These are phyloP conservation scores for Eucalyptus camaldulensis DNA, from an alignment of 345 rosid species.

Conservation along the genomic window DNA sequence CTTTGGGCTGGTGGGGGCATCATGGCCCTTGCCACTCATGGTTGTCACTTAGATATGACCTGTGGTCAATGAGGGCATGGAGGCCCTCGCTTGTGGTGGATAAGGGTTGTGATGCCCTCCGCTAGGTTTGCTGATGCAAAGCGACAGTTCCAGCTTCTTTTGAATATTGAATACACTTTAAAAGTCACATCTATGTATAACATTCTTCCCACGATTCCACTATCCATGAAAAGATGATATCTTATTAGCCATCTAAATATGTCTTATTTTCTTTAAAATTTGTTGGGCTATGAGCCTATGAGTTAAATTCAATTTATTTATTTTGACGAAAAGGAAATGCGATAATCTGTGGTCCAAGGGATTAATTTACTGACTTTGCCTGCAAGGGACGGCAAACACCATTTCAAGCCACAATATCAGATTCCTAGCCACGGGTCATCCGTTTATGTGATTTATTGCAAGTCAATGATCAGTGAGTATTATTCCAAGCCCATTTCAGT, in stretches of 20 bases:
- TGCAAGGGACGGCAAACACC: background rate
- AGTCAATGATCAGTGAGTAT: background rate
- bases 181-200: background rate
- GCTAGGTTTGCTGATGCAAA: background rate
- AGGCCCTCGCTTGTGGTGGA: no score
- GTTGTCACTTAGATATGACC: no score
- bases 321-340: background rate
- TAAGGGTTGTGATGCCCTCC: no score
- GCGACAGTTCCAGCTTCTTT: background rate
- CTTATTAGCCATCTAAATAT: background rate
- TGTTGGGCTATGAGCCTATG: background rate
- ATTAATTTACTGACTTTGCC: background rate
- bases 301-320: background rate
- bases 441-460: background rate
- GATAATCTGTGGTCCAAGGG: background rate
- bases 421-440: background rate
- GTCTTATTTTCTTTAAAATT: background rate
- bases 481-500: background rate
- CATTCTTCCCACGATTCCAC: background rate
- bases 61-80: no score
- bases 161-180: background rate
- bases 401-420: background rate
- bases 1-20: no score
- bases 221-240: background rate
- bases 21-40: no score